These are phyloP conservation scores for Blastomyces percursus DNA, from an alignment of 2,329 filamentous ascomycete genomes.

Conservation along the genomic window DNA sequence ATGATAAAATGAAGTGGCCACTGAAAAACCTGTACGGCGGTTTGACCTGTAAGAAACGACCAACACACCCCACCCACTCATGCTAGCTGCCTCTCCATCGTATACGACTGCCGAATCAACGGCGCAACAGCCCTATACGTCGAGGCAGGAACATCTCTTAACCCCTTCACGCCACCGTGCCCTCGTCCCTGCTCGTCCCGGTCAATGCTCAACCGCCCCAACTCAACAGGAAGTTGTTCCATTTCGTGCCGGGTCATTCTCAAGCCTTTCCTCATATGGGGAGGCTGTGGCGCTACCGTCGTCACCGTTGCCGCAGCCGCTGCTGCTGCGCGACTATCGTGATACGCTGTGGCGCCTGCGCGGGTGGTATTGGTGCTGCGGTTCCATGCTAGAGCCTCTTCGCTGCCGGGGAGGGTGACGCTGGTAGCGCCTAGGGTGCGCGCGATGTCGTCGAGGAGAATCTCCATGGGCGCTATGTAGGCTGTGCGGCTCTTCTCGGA, in stretches of 20 bases:
- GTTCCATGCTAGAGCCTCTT: slow-evolving; percentile 16
- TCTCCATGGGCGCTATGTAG: slow-evolving; percentile 92
- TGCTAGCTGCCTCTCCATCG: slow-evolving; percentile 30
- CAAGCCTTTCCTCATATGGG: neutral
- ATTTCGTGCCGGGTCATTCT: neutral
- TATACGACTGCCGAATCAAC: slow-evolving; percentile 25
- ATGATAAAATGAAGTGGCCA: neutral
- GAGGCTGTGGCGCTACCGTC: neutral
- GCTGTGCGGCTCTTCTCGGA: slow-evolving; percentile 68
- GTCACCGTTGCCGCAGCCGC: neutral
- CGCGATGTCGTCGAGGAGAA: slow-evolving; percentile 74
- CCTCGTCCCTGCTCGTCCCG: slow-evolving; percentile 5
- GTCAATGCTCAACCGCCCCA: slow-evolving; percentile 12
- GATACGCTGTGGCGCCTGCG: neutral
- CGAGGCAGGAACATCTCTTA: slow-evolving; percentile 16
- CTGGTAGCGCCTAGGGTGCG: slow-evolving; percentile 60
- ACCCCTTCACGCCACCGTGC: neutral
- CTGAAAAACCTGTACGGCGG: neutral
- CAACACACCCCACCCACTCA: slow-evolving; percentile 13
- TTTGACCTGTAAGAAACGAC: neutral
- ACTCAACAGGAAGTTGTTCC: slow-evolving; percentile 12
- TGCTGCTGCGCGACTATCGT: neutral
- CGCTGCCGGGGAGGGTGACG: slow-evolving; percentile 56
- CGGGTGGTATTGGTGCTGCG: neutral
- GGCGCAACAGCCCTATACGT: slow-evolving; percentile 20